Conservation (phyloP, 2,329 filamentous ascomycete genomes). For the Aspergillus fructus region DNA sequence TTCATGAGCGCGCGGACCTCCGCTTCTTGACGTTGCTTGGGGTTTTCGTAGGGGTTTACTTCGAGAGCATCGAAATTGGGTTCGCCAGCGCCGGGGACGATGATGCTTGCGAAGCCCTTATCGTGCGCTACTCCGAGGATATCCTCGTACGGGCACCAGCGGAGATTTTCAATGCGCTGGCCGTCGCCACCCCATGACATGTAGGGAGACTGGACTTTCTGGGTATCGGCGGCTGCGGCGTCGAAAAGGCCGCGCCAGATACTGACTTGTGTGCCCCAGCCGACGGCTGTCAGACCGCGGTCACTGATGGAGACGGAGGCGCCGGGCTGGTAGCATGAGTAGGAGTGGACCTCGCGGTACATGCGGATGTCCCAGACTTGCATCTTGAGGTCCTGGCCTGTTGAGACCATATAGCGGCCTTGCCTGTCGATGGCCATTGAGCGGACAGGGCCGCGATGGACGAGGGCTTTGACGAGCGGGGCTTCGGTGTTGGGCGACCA, state of each 20-base stretch:
- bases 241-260: slow-evolving; percentile 90
- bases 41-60: slow-evolving; percentile 90
- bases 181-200: slow-evolving; percentile 91
- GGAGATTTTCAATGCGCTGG: slow-evolving; percentile 72
- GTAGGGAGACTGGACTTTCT: slow-evolving; percentile 83
- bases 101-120: slow-evolving; percentile 81
- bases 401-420: slow-evolving; percentile 92
- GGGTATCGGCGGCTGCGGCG: slow-evolving; percentile 67
- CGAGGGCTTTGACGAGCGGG: slow-evolving; percentile 85
- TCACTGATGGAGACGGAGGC: slow-evolving; percentile 86
- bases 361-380: slow-evolving; percentile 94
- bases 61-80: slow-evolving; percentile 95
- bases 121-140: slow-evolving; percentile 82
- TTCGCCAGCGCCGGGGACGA: slow-evolving; percentile 93
- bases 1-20: slow-evolving; percentile 89
- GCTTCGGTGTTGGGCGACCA: slow-evolving; percentile 93
- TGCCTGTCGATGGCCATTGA: slow-evolving; percentile 82
- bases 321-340: slow-evolving; percentile 79
- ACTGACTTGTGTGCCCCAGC: slow-evolving; percentile 84
- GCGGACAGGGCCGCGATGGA: slow-evolving; percentile 85
- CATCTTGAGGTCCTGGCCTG: slow-evolving; percentile 87
- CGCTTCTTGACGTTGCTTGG: slow-evolving; percentile 85
- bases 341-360: slow-evolving; percentile 88
- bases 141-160: slow-evolving; percentile 95
- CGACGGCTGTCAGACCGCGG: slow-evolving; percentile 79